Evolutionary conservation across 345 rosid species (phyloP).

Genomic region (Nephelium lappaceum): DNA sequence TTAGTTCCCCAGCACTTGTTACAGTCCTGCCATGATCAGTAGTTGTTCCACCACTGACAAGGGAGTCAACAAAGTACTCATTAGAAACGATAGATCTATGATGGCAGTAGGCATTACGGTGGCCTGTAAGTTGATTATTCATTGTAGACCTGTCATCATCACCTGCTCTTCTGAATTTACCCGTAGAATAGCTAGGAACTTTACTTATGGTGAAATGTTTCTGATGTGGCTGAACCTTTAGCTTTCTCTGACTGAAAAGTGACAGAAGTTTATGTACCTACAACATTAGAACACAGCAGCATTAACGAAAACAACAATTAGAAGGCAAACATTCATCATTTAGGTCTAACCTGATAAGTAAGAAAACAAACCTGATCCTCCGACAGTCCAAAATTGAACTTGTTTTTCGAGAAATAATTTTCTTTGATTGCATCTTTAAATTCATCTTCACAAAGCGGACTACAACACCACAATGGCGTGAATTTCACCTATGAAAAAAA

Average conservation of each 20-base stretch:
- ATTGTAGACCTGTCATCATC: slow-evolving; percentile 16
- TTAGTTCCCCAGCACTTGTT: slow-evolving; percentile 12
- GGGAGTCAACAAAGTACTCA: slow-evolving; percentile 22
- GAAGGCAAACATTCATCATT: slow-evolving; percentile 1
- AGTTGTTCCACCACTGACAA: slow-evolving; percentile 21
- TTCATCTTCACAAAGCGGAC: slow-evolving; percentile 61
- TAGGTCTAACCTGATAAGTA: background rate
- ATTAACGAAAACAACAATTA: background rate
- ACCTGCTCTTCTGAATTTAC: slow-evolving; percentile 25
- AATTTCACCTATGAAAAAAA: slow-evolving; percentile 49
- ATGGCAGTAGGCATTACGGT: slow-evolving; percentile 19
- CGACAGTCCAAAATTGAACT: slow-evolving; percentile 82
- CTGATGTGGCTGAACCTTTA: slow-evolving; percentile 21
- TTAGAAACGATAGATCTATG: slow-evolving; percentile 14
- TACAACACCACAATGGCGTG: slow-evolving; percentile 50
- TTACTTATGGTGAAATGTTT: slow-evolving; percentile 16
- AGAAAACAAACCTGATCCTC: slow-evolving; percentile 54
- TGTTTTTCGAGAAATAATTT: slow-evolving; percentile 53
- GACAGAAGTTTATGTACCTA: slow-evolving; percentile 49
- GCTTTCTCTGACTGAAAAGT: slow-evolving; percentile 47
- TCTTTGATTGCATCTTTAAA: slow-evolving; percentile 59
- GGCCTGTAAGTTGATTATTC: slow-evolving; percentile 12
- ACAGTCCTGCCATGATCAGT: slow-evolving; percentile 24
- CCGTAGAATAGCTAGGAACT: slow-evolving; percentile 11
- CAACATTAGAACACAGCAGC: slow-evolving; percentile 9